Evolutionary conservation across 2,329 filamentous ascomycete species (phyloP), one percentile per base, ranked within the genome.

Genomic region (Phoma herbarum): DNA sequence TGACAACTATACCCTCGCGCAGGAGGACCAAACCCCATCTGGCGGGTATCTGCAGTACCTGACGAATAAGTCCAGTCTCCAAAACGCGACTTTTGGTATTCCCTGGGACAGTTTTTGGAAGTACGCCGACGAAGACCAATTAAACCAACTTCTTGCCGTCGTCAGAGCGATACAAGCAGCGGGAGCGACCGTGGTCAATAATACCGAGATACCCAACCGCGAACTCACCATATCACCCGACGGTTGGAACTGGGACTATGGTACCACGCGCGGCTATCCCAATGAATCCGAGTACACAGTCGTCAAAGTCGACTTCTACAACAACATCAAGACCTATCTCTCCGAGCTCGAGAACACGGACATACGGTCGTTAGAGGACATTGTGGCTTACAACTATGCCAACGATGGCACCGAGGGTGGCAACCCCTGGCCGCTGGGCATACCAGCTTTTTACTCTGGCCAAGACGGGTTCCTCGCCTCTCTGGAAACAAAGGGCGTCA

Each of bases 171-270:
- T 93, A 33, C 68, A 84, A 68, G 72, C 74, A 0, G 86, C 86
- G 0, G 90, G 90, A 1, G 90, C 88, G 0, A 88, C 82, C 1
- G 81, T 93, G 39, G 79, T 92, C 68, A 90, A 92, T 68, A 83
- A 83, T 25, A 91, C 88, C 0, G 90, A 93, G 70, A 81, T 93
- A 2, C 85, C 86, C 22, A 80, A 86, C 70, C 84, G 86, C 66
- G 75, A 87, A 68, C 84, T 78, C 0, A 85, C 91, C 23, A 83
- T 92, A 12, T 85, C 84, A 29, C 88, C 86, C 0, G 73, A 84
- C 47, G 88, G 88, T n/a, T 93, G 89, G 89, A 81, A 92, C 74
- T 93, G 90, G 84, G 88, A 90, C 67, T 89, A 86, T 62, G 88
- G 89, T 14, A 81, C 78, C 6, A 82, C 80, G 1, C 84, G 88